These are phyloP conservation scores for Moesziomyces aphidis DNA, from an alignment of 1,284 basidiomycete genomes.

Conservation along the genomic window DNA sequence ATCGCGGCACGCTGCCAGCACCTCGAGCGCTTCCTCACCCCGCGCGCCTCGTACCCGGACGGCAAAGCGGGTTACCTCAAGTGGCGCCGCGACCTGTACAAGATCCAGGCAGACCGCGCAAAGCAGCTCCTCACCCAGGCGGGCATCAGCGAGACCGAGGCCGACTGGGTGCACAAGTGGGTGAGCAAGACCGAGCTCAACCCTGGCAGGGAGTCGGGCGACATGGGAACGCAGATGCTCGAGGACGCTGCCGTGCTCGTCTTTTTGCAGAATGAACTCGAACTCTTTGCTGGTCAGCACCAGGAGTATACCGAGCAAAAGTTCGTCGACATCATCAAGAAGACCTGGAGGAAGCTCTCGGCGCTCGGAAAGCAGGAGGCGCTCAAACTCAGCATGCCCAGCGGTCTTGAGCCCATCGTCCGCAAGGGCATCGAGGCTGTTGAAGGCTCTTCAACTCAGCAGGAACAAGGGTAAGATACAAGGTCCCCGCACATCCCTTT, in stretches of 20 bases:
- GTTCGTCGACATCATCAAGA: constrained; percentile 62
- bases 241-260: constrained; percentile 65
- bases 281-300: constrained; percentile 54
- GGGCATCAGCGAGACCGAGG: constrained; percentile 38
- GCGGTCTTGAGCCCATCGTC: constrained; percentile 39
- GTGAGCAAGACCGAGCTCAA: constrained; percentile 62
- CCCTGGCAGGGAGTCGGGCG: constrained; percentile 49
- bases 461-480: constrained; percentile 39
- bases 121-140: constrained; percentile 45
- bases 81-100: constrained; percentile 63
- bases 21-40: constrained; percentile 61
- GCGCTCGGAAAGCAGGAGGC: constrained; percentile 53
- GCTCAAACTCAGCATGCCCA: constrained; percentile 63
- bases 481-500: not conserved
- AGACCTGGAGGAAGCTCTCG: constrained; percentile 65
- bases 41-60: constrained; percentile 57
- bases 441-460: constrained; percentile 9
- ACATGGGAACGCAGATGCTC: constrained; percentile 56
- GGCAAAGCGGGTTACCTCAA: constrained; percentile 65
- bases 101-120: constrained; percentile 57
- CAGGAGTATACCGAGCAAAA: constrained; percentile 56
- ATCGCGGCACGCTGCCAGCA: constrained; percentile 66
- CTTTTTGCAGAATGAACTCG: constrained; percentile 60
- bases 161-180: constrained; percentile 55
- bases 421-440: constrained; percentile 47